phyloP scores from a whole-genome alignment of 164 flowering plant genomes.

The Cinnamomum chago region DNA sequence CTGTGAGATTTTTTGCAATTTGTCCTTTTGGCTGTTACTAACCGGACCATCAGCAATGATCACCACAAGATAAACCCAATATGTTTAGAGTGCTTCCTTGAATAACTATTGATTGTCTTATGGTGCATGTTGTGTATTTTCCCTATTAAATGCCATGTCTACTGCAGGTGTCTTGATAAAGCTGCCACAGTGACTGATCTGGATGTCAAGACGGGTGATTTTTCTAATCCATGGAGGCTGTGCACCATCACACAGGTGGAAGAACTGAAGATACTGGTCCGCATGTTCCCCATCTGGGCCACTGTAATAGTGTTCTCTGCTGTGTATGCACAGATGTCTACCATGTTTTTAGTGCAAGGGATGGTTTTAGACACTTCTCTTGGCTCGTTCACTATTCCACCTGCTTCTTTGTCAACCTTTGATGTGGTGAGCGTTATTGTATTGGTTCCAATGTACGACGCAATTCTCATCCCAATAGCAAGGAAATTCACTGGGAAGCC shows the following conservation, averaged over 20 bases:
- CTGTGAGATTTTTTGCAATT: too few species aligned
- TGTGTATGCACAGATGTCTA: slow-evolving; percentile 85
- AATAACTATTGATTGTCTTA: too few species aligned
- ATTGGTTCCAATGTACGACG: slow-evolving; percentile 85
- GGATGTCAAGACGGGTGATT: slow-evolving; percentile 51
- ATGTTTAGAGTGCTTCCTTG: too few species aligned
- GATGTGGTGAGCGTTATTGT: slow-evolving; percentile 72
- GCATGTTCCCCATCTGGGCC: slow-evolving; percentile 94
- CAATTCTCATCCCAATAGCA: slow-evolving; percentile 63
- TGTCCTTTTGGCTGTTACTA: too few species aligned
- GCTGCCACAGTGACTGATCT: slow-evolving; percentile 64
- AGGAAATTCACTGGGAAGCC: slow-evolving; percentile 68
- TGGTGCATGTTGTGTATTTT: too few species aligned
- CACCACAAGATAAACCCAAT: too few species aligned
- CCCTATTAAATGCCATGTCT: background rate
- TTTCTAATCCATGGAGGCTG: slow-evolving; percentile 60
- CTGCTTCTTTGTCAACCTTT: slow-evolving; percentile 82
- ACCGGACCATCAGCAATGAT: too few species aligned
- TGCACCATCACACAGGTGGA: slow-evolving; percentile 91
- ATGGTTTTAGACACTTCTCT: slow-evolving; percentile 62
- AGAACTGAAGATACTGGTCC: slow-evolving; percentile 74
- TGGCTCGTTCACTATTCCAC: slow-evolving; percentile 81
- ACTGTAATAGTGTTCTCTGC: slow-evolving; percentile 78
- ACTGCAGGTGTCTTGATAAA: slow-evolving; percentile 66
- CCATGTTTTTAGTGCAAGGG: slow-evolving; percentile 89